phyloP scores from a whole-genome alignment of 2,329 filamentous ascomycete species.

The Aspergillus piperis region DNA sequence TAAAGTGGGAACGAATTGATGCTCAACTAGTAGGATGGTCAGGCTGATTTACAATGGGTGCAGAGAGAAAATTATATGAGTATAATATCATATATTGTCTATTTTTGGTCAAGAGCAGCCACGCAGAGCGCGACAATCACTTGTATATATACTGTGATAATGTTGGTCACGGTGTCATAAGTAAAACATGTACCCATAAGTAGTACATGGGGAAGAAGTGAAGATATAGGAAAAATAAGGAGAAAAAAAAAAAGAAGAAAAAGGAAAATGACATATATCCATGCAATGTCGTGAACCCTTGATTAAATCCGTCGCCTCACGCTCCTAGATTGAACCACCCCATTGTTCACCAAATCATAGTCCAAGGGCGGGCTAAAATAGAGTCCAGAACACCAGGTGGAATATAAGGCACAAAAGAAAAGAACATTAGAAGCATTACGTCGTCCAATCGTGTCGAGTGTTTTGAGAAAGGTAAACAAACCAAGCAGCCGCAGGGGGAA shows the following conservation, averaged over 20 bases:
- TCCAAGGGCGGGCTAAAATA: slow-evolving; percentile 13
- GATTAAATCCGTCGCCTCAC: slow-evolving; percentile 14
- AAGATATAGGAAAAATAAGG: slow-evolving; percentile 7
- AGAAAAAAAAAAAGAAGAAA: slow-evolving; percentile 10
- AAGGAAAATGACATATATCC: slow-evolving; percentile 19
- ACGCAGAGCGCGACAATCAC: not conserved
- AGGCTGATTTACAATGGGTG: not conserved
- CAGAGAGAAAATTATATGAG: not conserved
- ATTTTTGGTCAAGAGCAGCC: not conserved
- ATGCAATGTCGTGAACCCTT: slow-evolving; percentile 22
- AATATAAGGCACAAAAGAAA: slow-evolving; percentile 16
- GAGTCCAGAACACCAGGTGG: slow-evolving; percentile 12
- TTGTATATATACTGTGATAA: slow-evolving; percentile 11
- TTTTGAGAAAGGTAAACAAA: slow-evolving; percentile 22
- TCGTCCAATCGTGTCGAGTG: slow-evolving; percentile 36
- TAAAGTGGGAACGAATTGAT: too few relatives aligned
- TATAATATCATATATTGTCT: not conserved
- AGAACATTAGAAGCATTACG: slow-evolving; percentile 34
- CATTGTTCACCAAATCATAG: slow-evolving; percentile 1
- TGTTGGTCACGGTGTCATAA: slow-evolving; percentile 3
- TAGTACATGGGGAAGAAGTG: slow-evolving; percentile 15
- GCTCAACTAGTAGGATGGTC: too few relatives aligned
- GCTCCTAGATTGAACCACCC: slow-evolving; percentile 11
- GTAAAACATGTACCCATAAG: slow-evolving; percentile 18
- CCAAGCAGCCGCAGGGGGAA: slow-evolving; percentile 16